Base-by-base conservation (phyloP, 2,329 filamentous ascomycete genomes). In the Sporothrix phasma region DNA sequence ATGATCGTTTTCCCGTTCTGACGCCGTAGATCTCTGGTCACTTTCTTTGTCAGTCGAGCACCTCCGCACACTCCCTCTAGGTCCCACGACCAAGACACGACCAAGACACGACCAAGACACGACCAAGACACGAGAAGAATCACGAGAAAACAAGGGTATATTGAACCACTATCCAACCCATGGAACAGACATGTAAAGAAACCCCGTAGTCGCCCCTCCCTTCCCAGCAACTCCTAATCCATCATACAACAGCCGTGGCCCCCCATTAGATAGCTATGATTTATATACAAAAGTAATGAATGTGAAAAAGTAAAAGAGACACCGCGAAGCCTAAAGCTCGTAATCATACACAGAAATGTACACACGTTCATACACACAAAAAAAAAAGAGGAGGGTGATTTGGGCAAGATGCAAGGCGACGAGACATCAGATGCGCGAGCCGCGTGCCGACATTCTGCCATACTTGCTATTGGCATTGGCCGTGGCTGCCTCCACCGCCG, bases 321-420 rank as follows among this genome's bases (percentile, higher is more conserved):
- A n/a, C n/a, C n/a, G n/a, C n/a, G 34, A n/a, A 41, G 26, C 53
- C 17, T 54, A 34, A 15, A 6, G 41, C 6, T 41, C 19, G 53
- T 58, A 58, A 41, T 58, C 37, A 41, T 58, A 58, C 53, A 58
- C 37, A 24, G 8, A 41, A 41, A 58, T 58, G 37, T 58, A 58
- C 53, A 58, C 53, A 54, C 3, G 15, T 10, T 34, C 22, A 54
- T 54, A 54, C 41, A 56, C 37, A 56, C 10, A 24, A 26, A 13
- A 15, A 56, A 22, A 13, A 41, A 34, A 7, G 17, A 17, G 17
- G 26, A 29, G 10, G 19, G 13, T 24, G n/a, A 49, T 13, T n/a
- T 45, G 10, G 19, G 7, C 24, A 45, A 3, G 51, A 10, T 13
- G 54, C 17, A 37, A 15, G 11, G 22, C n/a, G 34, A 22, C 8